Evolutionary conservation across 2,329 filamentous ascomycete species (phyloP), one percentile per base, ranked within the genome.

Genomic region (Bipolaris oryzae): DNA sequence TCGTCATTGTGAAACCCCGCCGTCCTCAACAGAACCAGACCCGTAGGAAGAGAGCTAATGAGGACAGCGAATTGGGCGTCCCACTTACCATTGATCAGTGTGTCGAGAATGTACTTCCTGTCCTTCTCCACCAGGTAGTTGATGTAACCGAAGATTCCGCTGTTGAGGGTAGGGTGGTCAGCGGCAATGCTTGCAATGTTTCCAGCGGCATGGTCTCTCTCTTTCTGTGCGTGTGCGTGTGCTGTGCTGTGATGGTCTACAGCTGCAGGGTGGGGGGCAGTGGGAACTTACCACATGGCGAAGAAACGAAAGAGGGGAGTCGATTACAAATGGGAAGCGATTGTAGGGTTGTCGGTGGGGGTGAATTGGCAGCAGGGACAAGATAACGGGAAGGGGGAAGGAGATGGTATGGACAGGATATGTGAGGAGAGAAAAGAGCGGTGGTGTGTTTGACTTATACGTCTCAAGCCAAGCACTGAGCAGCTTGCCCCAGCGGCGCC

Each of bases 81-180:
- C 23, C 20, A 81, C 88, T 79, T 80, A 92, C 92, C 94, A 83
- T 98, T 97, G 79, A 97, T 90, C 70, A 99, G 85, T 62, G 94
- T 98, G 78, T 97, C 89, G 76, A 98, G 85, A 78, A 98, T 96
- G 82, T 90, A 96, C 81, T 91, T 93, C 79, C 95, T 88, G 83
- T 98, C 94, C 87, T 96, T 97, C 86, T 98, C 95, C 78, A 98
- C 92, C 78, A 98, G 84, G 82, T 98, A 98, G 84, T 98, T 98
- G 84, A 98, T 91, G 85, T 98, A 98, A 74, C 94, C 94, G 83
- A 98, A 96, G 81, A 95, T 96, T 79, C 91, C 91, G 88, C 91
- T 94, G 67, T 44, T 51, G 45, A 33, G 41, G 9, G n/a, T 13
- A 23, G 39, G 13, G 23, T 41, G 18, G 51, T 62, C 35, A 70